Evolutionary conservation across 2,329 filamentous ascomycete species (phyloP).

Genomic region (Fusarium camptoceras): DNA sequence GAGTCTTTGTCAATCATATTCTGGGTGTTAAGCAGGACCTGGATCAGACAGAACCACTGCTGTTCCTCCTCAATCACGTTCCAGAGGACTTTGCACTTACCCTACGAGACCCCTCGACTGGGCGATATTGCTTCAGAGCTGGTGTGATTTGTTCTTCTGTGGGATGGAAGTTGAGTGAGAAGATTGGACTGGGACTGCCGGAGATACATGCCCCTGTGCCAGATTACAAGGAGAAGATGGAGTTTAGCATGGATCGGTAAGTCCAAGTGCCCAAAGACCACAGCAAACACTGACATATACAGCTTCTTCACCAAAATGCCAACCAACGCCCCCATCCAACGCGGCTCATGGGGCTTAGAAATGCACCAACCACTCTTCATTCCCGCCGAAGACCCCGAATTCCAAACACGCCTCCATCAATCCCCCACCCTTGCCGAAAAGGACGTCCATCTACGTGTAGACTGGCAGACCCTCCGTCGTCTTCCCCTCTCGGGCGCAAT

Average conservation of each 20-base stretch:
- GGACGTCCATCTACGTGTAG: constrained; percentile 78
- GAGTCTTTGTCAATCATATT: constrained; percentile 75
- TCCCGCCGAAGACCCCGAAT: constrained; percentile 75
- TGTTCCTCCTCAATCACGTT: constrained; percentile 79
- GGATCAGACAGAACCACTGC: constrained; percentile 71
- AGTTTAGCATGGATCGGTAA: constrained; percentile 85
- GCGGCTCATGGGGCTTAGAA: constrained; percentile 87
- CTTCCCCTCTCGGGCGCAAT: constrained; percentile 80
- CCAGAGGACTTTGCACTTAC: constrained; percentile 88
- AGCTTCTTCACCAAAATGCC: constrained; percentile 87
- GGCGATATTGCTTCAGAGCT: constrained; percentile 79
- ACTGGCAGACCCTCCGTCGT: constrained; percentile 88
- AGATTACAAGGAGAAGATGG: constrained; percentile 89
- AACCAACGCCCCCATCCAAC: constrained; percentile 79
- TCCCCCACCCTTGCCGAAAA: constrained; percentile 50
- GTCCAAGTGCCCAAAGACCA: constrained; percentile 27
- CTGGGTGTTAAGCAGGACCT: constrained; percentile 72
- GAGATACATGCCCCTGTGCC: constrained; percentile 81
- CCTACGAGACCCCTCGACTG: constrained; percentile 76
- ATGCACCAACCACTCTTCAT: constrained; percentile 80
- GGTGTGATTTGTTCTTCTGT: constrained; percentile 83
- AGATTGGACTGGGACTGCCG: constrained; percentile 77
- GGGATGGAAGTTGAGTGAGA: constrained; percentile 81
- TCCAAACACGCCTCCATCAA: constrained; percentile 61
- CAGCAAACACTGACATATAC: not conserved